phyloP scores from a whole-genome alignment of 2,329 filamentous ascomycete species.

The Aphanocladium album region DNA sequence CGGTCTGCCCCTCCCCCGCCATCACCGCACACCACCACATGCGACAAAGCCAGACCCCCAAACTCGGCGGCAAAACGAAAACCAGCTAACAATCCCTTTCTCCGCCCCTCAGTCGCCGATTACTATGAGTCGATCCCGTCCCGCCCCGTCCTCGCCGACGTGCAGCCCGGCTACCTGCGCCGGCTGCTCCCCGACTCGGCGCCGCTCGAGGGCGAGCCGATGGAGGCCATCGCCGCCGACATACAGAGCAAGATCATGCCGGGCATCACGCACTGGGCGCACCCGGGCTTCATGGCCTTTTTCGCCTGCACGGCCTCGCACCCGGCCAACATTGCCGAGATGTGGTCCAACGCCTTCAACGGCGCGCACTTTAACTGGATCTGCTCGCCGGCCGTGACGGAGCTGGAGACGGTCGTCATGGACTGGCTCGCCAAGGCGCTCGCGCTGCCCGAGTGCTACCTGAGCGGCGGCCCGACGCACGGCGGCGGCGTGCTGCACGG shows the following conservation, averaged over 20 bases:
- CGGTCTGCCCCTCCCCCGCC: conserved; percentile 1
- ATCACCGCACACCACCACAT: conserved; percentile 4
- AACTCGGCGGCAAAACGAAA: not conserved
- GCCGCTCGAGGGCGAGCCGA: conserved; percentile 64
- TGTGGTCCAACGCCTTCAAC: conserved; percentile 85
- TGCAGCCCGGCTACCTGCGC: conserved; percentile 80
- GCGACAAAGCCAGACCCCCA: not conserved
- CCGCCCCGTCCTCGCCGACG: conserved; percentile 67
- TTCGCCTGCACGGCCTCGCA: conserved; percentile 80
- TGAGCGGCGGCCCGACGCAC: conserved; percentile 60
- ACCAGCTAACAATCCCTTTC: not conserved
- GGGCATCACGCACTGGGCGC: conserved; percentile 91
- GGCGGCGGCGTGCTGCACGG: conserved; percentile 95
- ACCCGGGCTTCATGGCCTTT: conserved; percentile 93
- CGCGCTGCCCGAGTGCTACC: conserved; percentile 65
- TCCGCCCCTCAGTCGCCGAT: conserved; percentile 63
- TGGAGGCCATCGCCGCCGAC: conserved; percentile 75
- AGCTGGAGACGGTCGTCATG: conserved; percentile 87
- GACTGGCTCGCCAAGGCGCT: conserved; percentile 84
- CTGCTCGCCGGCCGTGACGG: conserved; percentile 85
- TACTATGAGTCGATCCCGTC: conserved; percentile 75
- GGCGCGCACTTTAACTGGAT: conserved; percentile 97
- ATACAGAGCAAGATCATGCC: conserved; percentile 84
- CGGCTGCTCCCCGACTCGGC: conserved; percentile 66
- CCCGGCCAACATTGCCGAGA: conserved; percentile 82